phyloP scores from a whole-genome alignment of 169 alveolate species.

The Eimeria maxima region DNA sequence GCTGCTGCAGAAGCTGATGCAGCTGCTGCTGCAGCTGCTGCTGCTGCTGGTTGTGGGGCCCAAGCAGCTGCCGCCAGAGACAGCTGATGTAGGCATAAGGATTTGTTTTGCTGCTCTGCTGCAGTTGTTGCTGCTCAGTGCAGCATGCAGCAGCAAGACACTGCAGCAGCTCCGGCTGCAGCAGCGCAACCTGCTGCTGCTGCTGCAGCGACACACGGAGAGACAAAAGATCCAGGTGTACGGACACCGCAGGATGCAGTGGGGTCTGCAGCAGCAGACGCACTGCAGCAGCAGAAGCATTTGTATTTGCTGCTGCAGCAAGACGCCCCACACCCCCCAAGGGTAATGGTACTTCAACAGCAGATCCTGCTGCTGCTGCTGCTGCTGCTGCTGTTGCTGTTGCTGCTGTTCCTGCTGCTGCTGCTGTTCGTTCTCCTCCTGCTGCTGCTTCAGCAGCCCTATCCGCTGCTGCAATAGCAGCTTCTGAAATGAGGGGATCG shows the following conservation, averaged over 20 bases:
- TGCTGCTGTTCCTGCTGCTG: not conserved
- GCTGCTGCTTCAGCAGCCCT: not conserved
- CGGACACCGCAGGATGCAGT: conserved; percentile 16
- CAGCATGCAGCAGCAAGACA: no score
- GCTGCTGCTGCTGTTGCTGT: no score
- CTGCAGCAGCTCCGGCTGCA: not conserved
- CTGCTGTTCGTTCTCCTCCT: not conserved
- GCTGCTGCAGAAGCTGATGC: conserved; percentile 2
- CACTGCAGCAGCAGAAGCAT: not conserved
- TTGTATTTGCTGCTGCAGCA: not conserved
- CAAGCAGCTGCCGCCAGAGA: no score
- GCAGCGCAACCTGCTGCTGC: conserved; percentile 28
- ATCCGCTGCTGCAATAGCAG: not conserved
- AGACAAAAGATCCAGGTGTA: not conserved
- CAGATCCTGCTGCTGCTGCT: conserved; percentile 6
- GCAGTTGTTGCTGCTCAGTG: no score
- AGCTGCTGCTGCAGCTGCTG: conserved; percentile 2
- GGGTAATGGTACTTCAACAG: not conserved
- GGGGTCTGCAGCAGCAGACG: conserved; percentile 38
- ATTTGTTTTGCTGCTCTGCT: no score
- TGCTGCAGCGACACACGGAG: conserved; percentile 4
- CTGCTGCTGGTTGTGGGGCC: no score
- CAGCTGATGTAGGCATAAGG: no score
- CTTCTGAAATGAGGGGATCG: not conserved
- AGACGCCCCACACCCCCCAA: conserved; percentile 3